Percentiles rank a stretch among this genome's conserved stretches.
Evolutionary conservation across 1,139 yeast species (phyloP).

Genomic region (Taphrina populina): DNA sequence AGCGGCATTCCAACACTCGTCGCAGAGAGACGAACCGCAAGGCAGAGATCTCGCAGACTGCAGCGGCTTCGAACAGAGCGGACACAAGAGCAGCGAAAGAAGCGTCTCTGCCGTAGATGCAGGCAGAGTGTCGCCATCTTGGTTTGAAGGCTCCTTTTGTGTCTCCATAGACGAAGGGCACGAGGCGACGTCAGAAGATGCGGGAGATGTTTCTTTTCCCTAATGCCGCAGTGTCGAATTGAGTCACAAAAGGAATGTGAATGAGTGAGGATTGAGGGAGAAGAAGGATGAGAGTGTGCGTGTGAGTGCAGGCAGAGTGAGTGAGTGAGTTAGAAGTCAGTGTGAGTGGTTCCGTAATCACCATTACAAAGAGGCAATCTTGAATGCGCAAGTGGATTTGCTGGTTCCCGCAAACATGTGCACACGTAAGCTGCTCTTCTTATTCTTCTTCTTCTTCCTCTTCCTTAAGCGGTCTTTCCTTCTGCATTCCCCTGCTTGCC

Average conservation of each 20-base stretch:
- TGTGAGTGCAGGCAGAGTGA: neutral
- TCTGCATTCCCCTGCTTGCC: too few relatives aligned
- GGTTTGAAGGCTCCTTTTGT: neutral
- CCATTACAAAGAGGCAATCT: conserved; percentile 15
- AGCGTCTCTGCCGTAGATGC: conserved; percentile 24
- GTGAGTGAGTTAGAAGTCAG: neutral
- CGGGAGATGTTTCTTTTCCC: too few relatives aligned
- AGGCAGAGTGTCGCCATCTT: neutral
- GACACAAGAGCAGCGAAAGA: conserved; percentile 17
- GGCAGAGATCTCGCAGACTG: conserved; percentile 25
- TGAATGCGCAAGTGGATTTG: too few relatives aligned
- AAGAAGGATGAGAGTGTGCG: neutral
- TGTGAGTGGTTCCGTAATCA: conserved; percentile 21
- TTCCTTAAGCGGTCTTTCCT: too few relatives aligned
- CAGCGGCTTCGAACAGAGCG: conserved; percentile 23
- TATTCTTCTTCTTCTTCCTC: too few relatives aligned
- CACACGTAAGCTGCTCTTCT: too few relatives aligned
- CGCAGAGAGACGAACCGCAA: conserved; percentile 30
- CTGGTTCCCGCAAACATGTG: too few relatives aligned
- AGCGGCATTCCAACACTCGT: conserved; percentile 27
- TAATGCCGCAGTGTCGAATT: too few relatives aligned
- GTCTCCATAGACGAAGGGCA: too few relatives aligned
- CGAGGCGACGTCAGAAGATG: too few relatives aligned
- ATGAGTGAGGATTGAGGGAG: too few relatives aligned
- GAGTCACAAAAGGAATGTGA: too few relatives aligned